Evolutionary conservation across 345 rosid genomes (phyloP), one percentile per base, ranked within the genome.

Genomic region (Rhizophora mangle): DNA sequence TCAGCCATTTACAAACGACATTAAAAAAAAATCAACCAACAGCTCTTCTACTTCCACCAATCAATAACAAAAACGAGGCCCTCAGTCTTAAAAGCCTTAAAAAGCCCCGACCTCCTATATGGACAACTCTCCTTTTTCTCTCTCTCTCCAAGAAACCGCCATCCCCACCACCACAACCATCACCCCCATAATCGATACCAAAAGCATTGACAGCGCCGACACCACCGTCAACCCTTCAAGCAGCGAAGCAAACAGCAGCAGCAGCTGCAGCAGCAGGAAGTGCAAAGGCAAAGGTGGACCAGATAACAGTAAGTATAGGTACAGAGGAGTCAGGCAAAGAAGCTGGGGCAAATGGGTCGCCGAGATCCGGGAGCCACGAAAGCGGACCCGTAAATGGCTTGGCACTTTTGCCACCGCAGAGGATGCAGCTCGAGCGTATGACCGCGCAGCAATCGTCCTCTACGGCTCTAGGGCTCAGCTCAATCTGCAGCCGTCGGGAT

Each of bases 361-460:
- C 16, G 92, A 88, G 88, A 88, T 85, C 81, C 84, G 92, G 0
- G 92, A 91, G 71, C 92, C 97, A 4, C 78, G 92, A 60, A 89
- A 87, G 72, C 85, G 97, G 24, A 84, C 89, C 21, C 84, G 95
- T 0, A 91, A 87, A 76, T 91, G 97, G 97, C 92, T 88, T 2
- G 95, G 97, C 19, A 88, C 97, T 58, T 91, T 91, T 71, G 66
- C 92, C 37, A 85, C 97, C 16, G 97, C 95, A 0, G 95, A 91
- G 82, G 97, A 87, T 29, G 97, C 97, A 5, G 97, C 96, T 11
- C 87, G 92, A 20, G 96, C 96, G 8, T 91, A 88, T 47, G 96
- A 91, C 82, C 90, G 94, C 5, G 96, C 95, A 8, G 96, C 96
- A 27, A 58, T 87, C 52, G 78, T 87, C 43, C 85, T 91, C 3